A percentile compares a stretch with the other conserved stretches of the same genome.
These are phyloP conservation scores for Osmozyma mogii DNA, from an alignment of 805 yeast genomes.

Conservation along the genomic window DNA sequence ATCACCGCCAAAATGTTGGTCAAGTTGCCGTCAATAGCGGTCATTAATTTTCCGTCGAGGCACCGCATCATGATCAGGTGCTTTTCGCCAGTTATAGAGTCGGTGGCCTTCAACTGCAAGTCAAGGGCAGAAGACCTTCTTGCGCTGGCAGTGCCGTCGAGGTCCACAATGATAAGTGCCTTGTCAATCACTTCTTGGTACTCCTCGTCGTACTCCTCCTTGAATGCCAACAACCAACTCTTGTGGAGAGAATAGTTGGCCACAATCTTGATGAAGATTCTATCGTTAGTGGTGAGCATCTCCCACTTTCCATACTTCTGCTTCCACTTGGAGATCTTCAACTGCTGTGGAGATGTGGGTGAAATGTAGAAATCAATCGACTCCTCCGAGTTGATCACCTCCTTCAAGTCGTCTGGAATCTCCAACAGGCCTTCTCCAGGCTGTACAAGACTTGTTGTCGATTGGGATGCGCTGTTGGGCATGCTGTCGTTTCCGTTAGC, in stretches of 20 bases:
- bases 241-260: conserved; percentile 25
- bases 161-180: conserved; percentile 29
- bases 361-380: conserved; percentile 32
- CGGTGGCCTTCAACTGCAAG: conserved; percentile 24
- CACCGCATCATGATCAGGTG: conserved; percentile 29
- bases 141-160: conserved; percentile 15
- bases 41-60: conserved; percentile 17
- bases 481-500: conserved; percentile 5
- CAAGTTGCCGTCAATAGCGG: conserved; percentile 18
- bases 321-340: conserved; percentile 38
- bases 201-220: conserved; percentile 28
- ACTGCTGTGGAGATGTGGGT: conserved; percentile 24
- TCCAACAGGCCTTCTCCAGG: conserved; percentile 13
- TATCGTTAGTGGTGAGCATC: conserved; percentile 31
- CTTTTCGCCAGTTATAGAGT: conserved; percentile 24
- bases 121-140: conserved; percentile 34
- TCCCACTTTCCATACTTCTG: conserved; percentile 37
- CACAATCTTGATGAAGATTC: conserved; percentile 30
- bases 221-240: conserved; percentile 34
- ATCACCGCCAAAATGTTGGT: conserved; percentile 21
- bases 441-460: conserved; percentile 2
- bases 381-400: conserved; percentile 28
- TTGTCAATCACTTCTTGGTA: conserved; percentile 24
- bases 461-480: conserved; percentile 2
- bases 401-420: conserved; percentile 32